These are phyloP conservation scores for Leccinellum rugosiceps DNA, from an alignment of 768 basidiomycete genomes.

Conservation along the genomic window DNA sequence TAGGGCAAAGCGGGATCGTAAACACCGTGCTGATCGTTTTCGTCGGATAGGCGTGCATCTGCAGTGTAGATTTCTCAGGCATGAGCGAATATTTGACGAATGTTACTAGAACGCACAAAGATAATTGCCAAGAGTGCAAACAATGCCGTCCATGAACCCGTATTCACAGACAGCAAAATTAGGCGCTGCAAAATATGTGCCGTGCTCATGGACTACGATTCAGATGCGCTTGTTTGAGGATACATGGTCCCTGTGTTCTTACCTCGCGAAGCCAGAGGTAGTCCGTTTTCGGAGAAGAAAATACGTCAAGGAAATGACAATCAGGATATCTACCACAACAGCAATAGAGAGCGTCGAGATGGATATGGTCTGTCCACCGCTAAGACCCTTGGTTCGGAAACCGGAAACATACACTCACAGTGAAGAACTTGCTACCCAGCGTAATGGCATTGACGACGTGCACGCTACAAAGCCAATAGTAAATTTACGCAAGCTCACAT, in stretches of 20 bases:
- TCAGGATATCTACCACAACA: constrained; percentile 5
- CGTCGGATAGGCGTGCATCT: background rate
- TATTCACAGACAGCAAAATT: constrained; percentile 1
- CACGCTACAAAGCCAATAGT: background rate
- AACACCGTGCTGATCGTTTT: background rate
- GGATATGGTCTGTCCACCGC: background rate
- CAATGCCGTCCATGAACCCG: constrained; percentile 49
- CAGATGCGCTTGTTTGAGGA: background rate
- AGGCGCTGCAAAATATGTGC: constrained; percentile 8
- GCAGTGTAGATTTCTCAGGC: background rate
- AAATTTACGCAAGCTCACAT: background rate
- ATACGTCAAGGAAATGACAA: constrained; percentile 1
- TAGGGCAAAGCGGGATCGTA: constrained; percentile 1
- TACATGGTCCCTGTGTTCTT: background rate
- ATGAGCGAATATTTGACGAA: background rate
- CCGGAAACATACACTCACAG: background rate
- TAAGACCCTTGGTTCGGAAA: background rate
- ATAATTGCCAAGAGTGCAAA: constrained; percentile 39
- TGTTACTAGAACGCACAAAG: constrained; percentile 39
- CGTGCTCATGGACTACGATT: constrained; percentile 1
- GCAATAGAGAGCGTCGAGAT: background rate
- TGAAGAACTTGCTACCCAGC: background rate
- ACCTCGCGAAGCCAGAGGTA: background rate
- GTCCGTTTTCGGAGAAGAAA: constrained; percentile 4
- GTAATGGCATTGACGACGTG: background rate